A percentile compares a stretch with the other conserved stretches of the same genome.
phyloP scores from a whole-genome alignment of 257 asterid species.

The Solanum appendiculatum region DNA sequence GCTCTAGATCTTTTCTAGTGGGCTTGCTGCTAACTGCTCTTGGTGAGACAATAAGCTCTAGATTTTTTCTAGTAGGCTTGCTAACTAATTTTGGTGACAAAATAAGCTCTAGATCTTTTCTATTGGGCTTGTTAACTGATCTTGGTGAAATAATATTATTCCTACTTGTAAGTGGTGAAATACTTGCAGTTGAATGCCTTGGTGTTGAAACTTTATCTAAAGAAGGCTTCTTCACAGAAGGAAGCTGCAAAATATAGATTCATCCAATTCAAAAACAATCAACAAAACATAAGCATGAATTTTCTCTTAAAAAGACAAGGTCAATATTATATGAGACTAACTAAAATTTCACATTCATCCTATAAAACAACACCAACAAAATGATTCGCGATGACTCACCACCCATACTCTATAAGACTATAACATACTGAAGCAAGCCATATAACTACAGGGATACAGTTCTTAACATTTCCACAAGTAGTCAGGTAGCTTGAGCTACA shows the following conservation, averaged over 20 bases:
- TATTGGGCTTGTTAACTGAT: slow-evolving; percentile 15
- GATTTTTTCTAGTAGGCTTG: slow-evolving; percentile 27
- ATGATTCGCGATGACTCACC: neutral
- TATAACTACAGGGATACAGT: neutral
- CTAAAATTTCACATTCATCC: neutral
- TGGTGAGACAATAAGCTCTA: slow-evolving; percentile 40
- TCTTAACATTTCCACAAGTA: neutral
- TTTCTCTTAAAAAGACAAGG: neutral
- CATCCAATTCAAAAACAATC: neutral
- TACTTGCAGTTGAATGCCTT: slow-evolving; percentile 11
- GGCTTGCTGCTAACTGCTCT: slow-evolving; percentile 32
- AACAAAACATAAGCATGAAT: neutral
- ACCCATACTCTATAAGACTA: neutral
- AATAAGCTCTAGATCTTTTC: slow-evolving; percentile 26
- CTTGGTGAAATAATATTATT: slow-evolving; percentile 47
- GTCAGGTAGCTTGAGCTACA: neutral
- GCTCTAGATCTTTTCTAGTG: slow-evolving; percentile 23
- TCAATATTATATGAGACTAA: neutral
- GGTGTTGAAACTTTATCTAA: slow-evolving; percentile 16
- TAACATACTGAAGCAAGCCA: neutral
- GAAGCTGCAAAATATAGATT: slow-evolving; percentile 12
- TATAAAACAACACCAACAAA: neutral
- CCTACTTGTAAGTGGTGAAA: slow-evolving; percentile 62
- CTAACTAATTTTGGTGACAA: slow-evolving; percentile 17
- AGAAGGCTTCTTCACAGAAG: slow-evolving; percentile 17